phyloP scores from a whole-genome alignment of 192 early-diverging fungal genomes.

The Gryganskiella cystojenkinii region DNA sequence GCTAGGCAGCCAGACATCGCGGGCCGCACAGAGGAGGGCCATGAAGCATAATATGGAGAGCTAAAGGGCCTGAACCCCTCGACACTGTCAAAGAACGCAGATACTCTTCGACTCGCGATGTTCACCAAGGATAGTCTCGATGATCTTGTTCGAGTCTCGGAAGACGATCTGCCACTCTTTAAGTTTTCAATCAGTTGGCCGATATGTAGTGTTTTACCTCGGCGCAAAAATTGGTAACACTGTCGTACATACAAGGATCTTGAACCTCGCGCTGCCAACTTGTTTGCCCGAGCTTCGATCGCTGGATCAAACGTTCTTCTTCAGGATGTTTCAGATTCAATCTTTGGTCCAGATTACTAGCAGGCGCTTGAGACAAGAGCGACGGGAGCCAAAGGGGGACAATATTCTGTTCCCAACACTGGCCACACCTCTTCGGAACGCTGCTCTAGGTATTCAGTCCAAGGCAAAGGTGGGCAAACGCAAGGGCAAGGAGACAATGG shows the following conservation, averaged over 20 bases:
- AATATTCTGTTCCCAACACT: too few species aligned
- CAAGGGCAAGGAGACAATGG: not conserved
- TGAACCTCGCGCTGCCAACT: not conserved
- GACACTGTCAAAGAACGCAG: not conserved
- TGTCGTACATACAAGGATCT: constrained; percentile 12
- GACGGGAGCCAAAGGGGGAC: constrained; percentile 2
- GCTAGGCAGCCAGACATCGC: not conserved
- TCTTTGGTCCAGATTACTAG: constrained; percentile 11
- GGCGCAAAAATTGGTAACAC: too few species aligned
- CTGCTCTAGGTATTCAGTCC: constrained; percentile 8
- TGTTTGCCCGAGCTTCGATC: constrained; percentile 13
- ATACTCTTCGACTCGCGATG: constrained; percentile 7
- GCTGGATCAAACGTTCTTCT: constrained; percentile 12
- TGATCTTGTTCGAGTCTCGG: constrained; percentile 2
- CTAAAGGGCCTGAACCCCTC: not conserved
- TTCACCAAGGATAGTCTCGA: constrained; percentile 10
- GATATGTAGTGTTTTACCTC: too few species aligned
- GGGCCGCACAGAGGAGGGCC: constrained; percentile 2
- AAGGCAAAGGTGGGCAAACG: not conserved
- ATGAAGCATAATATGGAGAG: constrained; percentile 6
- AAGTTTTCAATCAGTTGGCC: too few species aligned
- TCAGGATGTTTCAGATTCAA: constrained; percentile 7
- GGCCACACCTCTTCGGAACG: too few species aligned
- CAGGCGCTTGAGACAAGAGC: constrained; percentile 7
- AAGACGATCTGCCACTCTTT: constrained; percentile 11